Conservation (phyloP, 2,329 filamentous ascomycete species). For the Salinomyces thailandicus region DNA sequence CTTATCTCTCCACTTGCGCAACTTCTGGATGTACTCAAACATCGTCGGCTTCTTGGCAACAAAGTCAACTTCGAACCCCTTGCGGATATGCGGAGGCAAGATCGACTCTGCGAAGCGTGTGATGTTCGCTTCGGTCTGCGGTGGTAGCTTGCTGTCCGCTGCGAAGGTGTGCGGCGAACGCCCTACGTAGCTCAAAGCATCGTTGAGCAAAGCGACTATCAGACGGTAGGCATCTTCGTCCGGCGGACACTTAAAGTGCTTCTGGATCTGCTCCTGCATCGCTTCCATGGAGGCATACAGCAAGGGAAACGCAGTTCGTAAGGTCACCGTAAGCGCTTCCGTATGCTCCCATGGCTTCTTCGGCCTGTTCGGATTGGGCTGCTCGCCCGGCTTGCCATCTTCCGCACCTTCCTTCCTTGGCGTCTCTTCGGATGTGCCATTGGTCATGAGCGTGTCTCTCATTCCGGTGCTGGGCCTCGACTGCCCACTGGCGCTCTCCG, state of each 20-base stretch:
- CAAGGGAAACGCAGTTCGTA: slow-evolving; percentile 94
- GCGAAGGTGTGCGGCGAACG: slow-evolving; percentile 79
- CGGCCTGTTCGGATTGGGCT: slow-evolving; percentile 45
- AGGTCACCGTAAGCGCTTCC: slow-evolving; percentile 86
- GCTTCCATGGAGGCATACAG: slow-evolving; percentile 97
- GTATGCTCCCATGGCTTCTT: slow-evolving; percentile 94
- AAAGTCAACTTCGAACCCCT: slow-evolving; percentile 96
- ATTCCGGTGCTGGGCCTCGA: slow-evolving; percentile 28
- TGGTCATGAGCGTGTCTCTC: slow-evolving; percentile 26
- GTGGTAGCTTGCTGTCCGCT: slow-evolving; percentile 79
- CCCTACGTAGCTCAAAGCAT: slow-evolving; percentile 85
- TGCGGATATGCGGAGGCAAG: slow-evolving; percentile 84
- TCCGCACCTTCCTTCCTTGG: slow-evolving; percentile 29
- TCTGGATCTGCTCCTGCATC: slow-evolving; percentile 97
- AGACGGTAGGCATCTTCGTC: slow-evolving; percentile 96
- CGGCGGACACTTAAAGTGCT: slow-evolving; percentile 97
- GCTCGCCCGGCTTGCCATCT: slow-evolving; percentile 30
- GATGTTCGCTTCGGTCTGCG: slow-evolving; percentile 90
- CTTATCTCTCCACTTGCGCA: slow-evolving; percentile 91
- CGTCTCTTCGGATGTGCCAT: slow-evolving; percentile 18
- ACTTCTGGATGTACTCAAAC: slow-evolving; percentile 96
- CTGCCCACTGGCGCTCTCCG: slow-evolving; percentile 32
- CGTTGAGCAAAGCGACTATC: slow-evolving; percentile 94
- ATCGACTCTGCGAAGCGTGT: slow-evolving; percentile 95
- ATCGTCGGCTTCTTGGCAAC: slow-evolving; percentile 91